Evolutionary conservation across 176 grass and related monocot species (phyloP).

Genomic region (Alopecurus myosuroides): DNA sequence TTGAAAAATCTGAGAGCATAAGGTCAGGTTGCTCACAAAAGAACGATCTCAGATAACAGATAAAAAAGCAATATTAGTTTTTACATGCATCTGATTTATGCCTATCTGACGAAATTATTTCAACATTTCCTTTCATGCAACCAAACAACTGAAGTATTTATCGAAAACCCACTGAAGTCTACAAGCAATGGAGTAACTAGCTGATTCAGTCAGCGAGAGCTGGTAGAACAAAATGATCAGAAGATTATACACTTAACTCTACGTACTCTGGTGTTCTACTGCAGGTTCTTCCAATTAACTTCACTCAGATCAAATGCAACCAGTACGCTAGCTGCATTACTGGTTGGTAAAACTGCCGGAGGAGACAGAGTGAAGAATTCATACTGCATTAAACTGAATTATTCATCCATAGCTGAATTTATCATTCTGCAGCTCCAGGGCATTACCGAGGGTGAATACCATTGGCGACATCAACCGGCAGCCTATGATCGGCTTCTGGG

Average conservation of each 20-base stretch:
- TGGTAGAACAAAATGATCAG: background rate
- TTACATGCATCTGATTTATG: background rate
- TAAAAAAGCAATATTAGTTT: background rate
- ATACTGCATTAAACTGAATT: too few relatives aligned
- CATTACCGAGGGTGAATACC: too few relatives aligned
- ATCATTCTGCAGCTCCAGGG: too few relatives aligned
- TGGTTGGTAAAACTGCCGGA: background rate
- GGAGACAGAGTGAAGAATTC: background rate
- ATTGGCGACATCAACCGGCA: too few relatives aligned
- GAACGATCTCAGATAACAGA: background rate
- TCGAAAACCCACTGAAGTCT: too few relatives aligned
- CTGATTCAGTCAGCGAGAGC: background rate
- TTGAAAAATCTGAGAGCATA: background rate
- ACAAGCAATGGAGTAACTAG: background rate
- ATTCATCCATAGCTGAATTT: too few relatives aligned
- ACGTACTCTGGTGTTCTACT: background rate
- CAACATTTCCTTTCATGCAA: background rate
- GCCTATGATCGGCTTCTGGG: too few relatives aligned
- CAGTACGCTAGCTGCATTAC: background rate
- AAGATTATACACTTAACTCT: background rate
- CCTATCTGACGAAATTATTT: background rate
- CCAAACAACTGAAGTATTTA: background rate
- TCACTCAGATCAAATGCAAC: background rate
- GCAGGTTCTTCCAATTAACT: background rate
- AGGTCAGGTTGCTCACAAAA: background rate